phyloP scores from a whole-genome alignment of 2,329 filamentous ascomycete species.

The Botrytis porri region DNA sequence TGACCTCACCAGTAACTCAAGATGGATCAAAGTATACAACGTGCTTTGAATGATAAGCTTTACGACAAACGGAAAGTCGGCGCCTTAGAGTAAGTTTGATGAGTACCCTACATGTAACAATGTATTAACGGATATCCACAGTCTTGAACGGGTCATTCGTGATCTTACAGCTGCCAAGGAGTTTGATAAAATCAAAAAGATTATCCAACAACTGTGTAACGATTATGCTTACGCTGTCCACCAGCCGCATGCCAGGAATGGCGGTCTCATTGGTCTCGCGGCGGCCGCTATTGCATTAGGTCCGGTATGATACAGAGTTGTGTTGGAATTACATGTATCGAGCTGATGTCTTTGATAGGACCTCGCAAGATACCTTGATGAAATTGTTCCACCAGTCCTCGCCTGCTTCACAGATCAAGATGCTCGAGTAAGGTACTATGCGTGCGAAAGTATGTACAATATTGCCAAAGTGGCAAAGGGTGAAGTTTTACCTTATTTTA shows the following conservation, averaged over 20 bases:
- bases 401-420: conserved; percentile 98
- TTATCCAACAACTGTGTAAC: conserved; percentile 94
- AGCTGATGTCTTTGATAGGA: conserved; percentile 54
- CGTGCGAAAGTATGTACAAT: conserved; percentile 99
- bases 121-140: conserved; percentile 40
- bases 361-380: conserved; percentile 83
- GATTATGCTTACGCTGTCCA: conserved; percentile 98
- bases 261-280: conserved; percentile 90
- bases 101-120: background rate
- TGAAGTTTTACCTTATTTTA: conserved; percentile 95
- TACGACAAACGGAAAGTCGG: conserved; percentile 98
- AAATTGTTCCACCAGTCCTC: conserved; percentile 93
- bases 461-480: conserved; percentile 99
- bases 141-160: conserved; percentile 86
- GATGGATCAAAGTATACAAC: conserved; percentile 89
- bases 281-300: conserved; percentile 95
- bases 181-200: conserved; percentile 75
- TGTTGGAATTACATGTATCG: conserved; percentile 4
- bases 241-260: conserved; percentile 93
- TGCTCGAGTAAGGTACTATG: conserved; percentile 94
- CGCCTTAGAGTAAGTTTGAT: conserved; percentile 75
- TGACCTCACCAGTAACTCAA: conserved; percentile 20
- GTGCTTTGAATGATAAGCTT: conserved; percentile 93
- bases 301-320: conserved; percentile 53
- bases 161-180: conserved; percentile 76